phyloP scores from a whole-genome alignment of 805 yeast species.

The Metschnikowia continentalis region DNA sequence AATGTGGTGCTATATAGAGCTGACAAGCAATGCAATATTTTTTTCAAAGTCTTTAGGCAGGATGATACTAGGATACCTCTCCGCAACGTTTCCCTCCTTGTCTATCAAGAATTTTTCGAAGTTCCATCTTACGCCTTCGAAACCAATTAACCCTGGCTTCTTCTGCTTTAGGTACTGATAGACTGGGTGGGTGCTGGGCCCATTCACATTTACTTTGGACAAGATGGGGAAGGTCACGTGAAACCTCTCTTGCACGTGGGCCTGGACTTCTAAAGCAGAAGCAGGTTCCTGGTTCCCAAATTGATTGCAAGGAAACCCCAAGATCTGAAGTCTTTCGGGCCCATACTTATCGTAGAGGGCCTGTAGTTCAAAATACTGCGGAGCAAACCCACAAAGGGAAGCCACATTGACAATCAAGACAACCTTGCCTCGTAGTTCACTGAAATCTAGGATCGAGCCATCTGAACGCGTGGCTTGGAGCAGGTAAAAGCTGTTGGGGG shows the following conservation, averaged over 20 bases:
- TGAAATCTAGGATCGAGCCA: conserved; percentile 10
- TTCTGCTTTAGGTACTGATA: conserved; percentile 27
- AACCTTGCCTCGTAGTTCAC: conserved; percentile 17
- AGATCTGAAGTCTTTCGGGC: conserved; percentile 56
- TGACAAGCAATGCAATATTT: conserved; percentile 18
- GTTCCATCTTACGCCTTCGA: conserved; percentile 63
- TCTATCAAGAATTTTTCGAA: conserved; percentile 70
- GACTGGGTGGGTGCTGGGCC: conserved; percentile 26
- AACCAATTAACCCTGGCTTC: conserved; percentile 31
- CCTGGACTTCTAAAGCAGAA: conserved; percentile 34
- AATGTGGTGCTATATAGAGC: conserved; percentile 2
- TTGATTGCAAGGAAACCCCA: conserved; percentile 92
- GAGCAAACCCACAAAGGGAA: conserved; percentile 19
- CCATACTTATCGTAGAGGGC: conserved; percentile 60
- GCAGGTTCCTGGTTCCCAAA: conserved; percentile 81
- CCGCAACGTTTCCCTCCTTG: conserved; percentile 52
- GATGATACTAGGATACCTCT: conserved; percentile 63
- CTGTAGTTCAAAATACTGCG: conserved; percentile 60
- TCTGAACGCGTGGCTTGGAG: not conserved
- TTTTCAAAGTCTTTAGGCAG: conserved; percentile 58
- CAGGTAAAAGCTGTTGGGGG: conserved; percentile 2
- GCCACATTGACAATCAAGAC: conserved; percentile 27
- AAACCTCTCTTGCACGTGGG: conserved; percentile 19
- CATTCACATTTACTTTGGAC: conserved; percentile 36
- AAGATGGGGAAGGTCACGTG: conserved; percentile 37